phyloP scores from a whole-genome alignment of 257 asterid species.

The Lantana camara region DNA sequence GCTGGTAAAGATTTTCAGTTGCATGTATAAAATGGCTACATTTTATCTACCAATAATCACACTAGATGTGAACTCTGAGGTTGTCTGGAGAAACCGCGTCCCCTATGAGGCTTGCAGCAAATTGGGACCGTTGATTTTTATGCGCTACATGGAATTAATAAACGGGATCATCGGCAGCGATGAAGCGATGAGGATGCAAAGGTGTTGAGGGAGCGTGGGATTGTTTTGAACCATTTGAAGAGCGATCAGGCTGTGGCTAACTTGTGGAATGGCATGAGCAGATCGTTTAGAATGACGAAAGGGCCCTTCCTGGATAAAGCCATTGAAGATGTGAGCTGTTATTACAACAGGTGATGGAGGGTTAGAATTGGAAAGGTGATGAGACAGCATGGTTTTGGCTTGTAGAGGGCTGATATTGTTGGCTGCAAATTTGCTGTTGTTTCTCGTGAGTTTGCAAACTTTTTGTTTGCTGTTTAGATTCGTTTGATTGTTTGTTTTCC shows the following conservation, averaged over 20 bases:
- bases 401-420: conserved; percentile 53
- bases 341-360: conserved; percentile 55
- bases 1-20: conserved; percentile 45
- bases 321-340: conserved; percentile 55
- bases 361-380: conserved; percentile 48
- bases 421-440: conserved; percentile 49
- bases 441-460: conserved; percentile 53
- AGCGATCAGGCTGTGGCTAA: conserved; percentile 60
- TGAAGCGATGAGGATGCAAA: conserved; percentile 59
- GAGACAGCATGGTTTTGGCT: conserved; percentile 44
- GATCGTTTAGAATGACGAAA: conserved; percentile 63
- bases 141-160: conserved; percentile 65
- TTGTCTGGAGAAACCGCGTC: conserved; percentile 51
- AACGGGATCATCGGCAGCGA: conserved; percentile 60
- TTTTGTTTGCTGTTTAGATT: conserved; percentile 49
- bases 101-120: conserved; percentile 62
- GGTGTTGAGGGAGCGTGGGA: conserved; percentile 57
- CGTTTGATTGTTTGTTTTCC: not conserved
- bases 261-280: conserved; percentile 75
- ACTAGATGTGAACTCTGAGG: conserved; percentile 53
- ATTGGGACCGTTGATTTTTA: conserved; percentile 52
- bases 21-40: conserved; percentile 31
- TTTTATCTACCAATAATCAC: conserved; percentile 44
- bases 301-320: conserved; percentile 61
- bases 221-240: conserved; percentile 57